Percentiles rank a stretch among this genome's conserved stretches.
Evolutionary conservation across 139 green algal species (phyloP).

Genomic region (Deuterostichococcus epilithicus): DNA sequence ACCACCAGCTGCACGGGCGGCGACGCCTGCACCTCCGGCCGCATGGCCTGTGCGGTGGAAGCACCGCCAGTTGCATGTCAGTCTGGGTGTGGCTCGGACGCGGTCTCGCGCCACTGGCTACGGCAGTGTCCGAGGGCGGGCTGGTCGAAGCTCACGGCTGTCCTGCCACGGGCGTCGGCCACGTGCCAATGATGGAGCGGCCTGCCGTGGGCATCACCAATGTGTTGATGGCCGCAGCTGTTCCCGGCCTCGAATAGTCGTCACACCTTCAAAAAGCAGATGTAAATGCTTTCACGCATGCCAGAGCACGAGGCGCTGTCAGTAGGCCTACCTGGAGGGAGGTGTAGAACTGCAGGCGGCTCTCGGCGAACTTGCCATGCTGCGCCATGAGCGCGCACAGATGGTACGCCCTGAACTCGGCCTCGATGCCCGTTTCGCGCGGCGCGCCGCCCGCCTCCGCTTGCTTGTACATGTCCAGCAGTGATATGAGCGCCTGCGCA

Average conservation of each 20-base stretch:
- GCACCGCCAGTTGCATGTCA: background rate
- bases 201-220: no score
- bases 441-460: constrained; percentile 19
- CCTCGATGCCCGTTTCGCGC: constrained; percentile 26
- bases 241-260: no score
- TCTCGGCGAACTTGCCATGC: constrained; percentile 42
- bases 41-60: constrained; percentile 22
- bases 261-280: no score
- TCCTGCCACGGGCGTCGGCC: no score
- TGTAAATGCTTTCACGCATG: no score
- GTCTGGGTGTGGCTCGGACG: no score
- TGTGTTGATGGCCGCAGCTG: no score
- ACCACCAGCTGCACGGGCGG: constrained; percentile 32
- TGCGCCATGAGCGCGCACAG: constrained; percentile 54
- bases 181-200: no score
- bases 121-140: no score
- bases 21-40: constrained; percentile 26
- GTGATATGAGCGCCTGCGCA: constrained; percentile 47
- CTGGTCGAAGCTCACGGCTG: no score
- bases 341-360: background rate
- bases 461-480: constrained; percentile 68
- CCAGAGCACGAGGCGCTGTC: no score
- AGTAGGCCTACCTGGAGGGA: background rate
- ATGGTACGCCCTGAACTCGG: constrained; percentile 75
- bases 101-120: no score